phyloP scores from a whole-genome alignment of 257 asterid species.

The Gentiana macrophylla region DNA sequence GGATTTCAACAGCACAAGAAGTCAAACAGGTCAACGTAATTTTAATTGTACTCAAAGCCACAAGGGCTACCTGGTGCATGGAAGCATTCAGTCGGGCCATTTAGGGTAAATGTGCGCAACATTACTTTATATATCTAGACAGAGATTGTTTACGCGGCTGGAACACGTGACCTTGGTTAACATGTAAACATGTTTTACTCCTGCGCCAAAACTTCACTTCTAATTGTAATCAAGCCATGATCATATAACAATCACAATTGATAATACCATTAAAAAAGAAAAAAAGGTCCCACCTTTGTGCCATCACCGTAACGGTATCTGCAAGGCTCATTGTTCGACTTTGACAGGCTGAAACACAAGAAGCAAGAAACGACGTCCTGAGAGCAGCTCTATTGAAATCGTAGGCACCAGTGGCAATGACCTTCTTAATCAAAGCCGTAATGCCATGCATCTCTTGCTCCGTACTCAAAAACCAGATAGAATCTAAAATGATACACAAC shows the following conservation, averaged over 20 bases:
- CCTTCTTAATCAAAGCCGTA: conserved; percentile 71
- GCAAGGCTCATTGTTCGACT: conserved; percentile 94
- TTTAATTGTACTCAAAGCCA: too few relatives aligned
- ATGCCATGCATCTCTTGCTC: conserved; percentile 67
- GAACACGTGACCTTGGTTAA: too few relatives aligned
- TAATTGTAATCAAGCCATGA: not conserved
- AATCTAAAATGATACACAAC: conserved; percentile 82
- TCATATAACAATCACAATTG: not conserved
- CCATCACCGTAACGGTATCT: conserved; percentile 95
- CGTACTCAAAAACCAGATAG: conserved; percentile 85
- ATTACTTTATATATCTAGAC: too few relatives aligned
- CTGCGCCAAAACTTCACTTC: too few relatives aligned
- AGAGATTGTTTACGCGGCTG: too few relatives aligned
- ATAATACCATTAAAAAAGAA: not conserved
- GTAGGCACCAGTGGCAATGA: conserved; percentile 71
- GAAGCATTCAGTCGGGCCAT: too few relatives aligned
- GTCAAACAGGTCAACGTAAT: too few relatives aligned
- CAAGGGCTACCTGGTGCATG: too few relatives aligned
- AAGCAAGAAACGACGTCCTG: conserved; percentile 96
- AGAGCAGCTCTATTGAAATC: conserved; percentile 95
- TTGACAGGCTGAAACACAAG: conserved; percentile 96
- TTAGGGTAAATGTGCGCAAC: too few relatives aligned
- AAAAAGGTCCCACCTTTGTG: conserved; percentile 50
- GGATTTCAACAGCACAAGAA: too few relatives aligned
- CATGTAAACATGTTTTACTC: too few relatives aligned